Conservation (phyloP, 176 grass and related monocot species). For the Luzula sylvatica region DNA sequence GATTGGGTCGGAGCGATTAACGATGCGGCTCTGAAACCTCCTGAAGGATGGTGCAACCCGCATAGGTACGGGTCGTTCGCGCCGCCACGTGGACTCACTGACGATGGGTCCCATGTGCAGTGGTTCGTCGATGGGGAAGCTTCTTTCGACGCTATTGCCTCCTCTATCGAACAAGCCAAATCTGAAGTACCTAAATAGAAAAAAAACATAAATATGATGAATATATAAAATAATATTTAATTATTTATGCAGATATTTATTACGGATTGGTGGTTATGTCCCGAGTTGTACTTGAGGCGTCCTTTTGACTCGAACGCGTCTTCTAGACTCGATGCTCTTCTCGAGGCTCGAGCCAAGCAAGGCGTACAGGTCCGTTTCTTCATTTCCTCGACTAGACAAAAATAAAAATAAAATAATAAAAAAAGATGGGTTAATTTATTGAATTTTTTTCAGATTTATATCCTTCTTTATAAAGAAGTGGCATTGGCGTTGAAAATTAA, state of each 20-base stretch:
- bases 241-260: slow-evolving; percentile 94
- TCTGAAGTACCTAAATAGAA: slow-evolving; percentile 41
- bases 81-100: slow-evolving; percentile 63
- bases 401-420: neutral
- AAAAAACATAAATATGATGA: neutral
- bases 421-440: neutral
- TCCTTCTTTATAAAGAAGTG: slow-evolving; percentile 89
- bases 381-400: neutral
- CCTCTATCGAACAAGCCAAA: slow-evolving; percentile 69
- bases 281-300: slow-evolving; percentile 67
- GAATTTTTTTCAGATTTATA: slow-evolving; percentile 54
- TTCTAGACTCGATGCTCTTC: slow-evolving; percentile 69
- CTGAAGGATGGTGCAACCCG: slow-evolving; percentile 64
- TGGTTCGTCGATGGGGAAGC: slow-evolving; percentile 83
- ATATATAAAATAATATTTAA: slow-evolving; percentile 4
- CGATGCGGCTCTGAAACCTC: slow-evolving; percentile 40
- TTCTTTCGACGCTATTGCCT: slow-evolving; percentile 70
- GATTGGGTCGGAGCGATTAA: slow-evolving; percentile 75
- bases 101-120: slow-evolving; percentile 57
- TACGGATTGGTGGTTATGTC: slow-evolving; percentile 87
- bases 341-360: slow-evolving; percentile 63
- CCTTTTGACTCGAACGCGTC: slow-evolving; percentile 43
- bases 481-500: slow-evolving; percentile 80
- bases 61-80: slow-evolving; percentile 74
- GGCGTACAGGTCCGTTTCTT: slow-evolving; percentile 54